Base-by-base conservation (phyloP, 805 yeast species). In the Yarrowia bubula region DNA sequence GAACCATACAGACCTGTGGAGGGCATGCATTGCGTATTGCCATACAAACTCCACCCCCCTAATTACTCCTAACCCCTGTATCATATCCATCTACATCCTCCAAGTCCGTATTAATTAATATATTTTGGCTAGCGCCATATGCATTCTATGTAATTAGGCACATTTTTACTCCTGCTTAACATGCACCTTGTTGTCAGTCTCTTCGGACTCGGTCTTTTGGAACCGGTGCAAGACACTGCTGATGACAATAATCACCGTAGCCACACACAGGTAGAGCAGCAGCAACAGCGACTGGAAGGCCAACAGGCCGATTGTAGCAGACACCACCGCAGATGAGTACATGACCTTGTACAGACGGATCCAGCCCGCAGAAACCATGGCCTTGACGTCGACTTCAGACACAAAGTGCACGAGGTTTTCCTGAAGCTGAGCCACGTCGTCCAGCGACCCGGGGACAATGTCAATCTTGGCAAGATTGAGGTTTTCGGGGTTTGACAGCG, bases 401-500 rank as follows among this genome's bases (percentile, higher is more conserved):
- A 22, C 51, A 32, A 58, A 35, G 15, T 22, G 32, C 15, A 58
- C n/a, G 11, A 58, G 41, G 8, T 18, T 44, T 8, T 58, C 51
- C 15, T 58, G 64, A 4, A 58, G 41, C 18, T 14, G 51, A 7
- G 35, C 64, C 41, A 58, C 43, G n/a, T 58, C 64, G 18, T 58
- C 64, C 15, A 58, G 43, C 14, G 64, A 58, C 35, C 51, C 15
- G 6, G 64, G 64, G 4, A 58, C 39, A 44, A 58, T 44, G 35
- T 43, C 51, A 37, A 58, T 44, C 43, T 58, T 43, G 22, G 43
- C 43, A 11, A 58, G 42, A 18, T 58, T 58, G 28, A 58, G 51
- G 35, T 58, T 58, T 15, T 44, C 64, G 15, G 64, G 64, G 43
- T 58, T 44, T 6, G 64, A 58, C 8, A 58, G 51, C 2, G 64